Base-by-base conservation (phyloP, 352 stramenopile species). In the Phytopythium vexans region DNA sequence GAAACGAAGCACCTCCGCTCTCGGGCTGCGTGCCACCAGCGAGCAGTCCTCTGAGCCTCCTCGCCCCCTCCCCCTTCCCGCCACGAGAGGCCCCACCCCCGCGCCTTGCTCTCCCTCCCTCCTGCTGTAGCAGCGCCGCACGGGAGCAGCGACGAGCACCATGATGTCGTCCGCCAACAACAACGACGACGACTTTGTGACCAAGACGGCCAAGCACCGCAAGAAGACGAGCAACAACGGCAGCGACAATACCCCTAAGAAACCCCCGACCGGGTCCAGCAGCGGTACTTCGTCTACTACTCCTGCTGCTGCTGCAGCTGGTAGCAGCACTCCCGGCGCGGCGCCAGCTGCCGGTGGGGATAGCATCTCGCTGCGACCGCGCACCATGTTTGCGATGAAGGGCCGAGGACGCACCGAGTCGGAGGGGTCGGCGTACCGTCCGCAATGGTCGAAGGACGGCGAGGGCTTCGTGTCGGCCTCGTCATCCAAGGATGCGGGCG, bases 341-440 rank as follows among this genome's bases (percentile, higher is more conserved):
- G 27, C 33, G 6, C 34, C 59, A 8, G 21, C 43, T 4, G 45
- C 40, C 14, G 60, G 52, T 42, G 60, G 54, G 41, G 65, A 76
- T 6, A 64, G 66, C 42, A 92, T 92, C 41, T 92, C 82, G 42
- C 61, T 94, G 52, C 66, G 84, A n/a, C 84, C 84, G 56, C 82
- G 84, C 53, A 94, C 80, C 38, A 94, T 94, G 84, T 94, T 94
- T 52, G 81, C 81, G n/a, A 88, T 92, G 66, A 94, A 92, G 55
- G 84, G 84, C 46, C 72, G 82, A 12, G 81, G 79, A 9, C 77
- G 74, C 41, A 89, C 78, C 33, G 84, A 94, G 46, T 77, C 76
- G 7, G 80, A 89, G 44, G 68, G 65, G 31, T 77, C 80, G 15
- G 70, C 77, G 15, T 94, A 92, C 57, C 78, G 83, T 8, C 84